Base-by-base conservation (phyloP, 805 yeast genomes). In the Torulaspora maleeae region DNA sequence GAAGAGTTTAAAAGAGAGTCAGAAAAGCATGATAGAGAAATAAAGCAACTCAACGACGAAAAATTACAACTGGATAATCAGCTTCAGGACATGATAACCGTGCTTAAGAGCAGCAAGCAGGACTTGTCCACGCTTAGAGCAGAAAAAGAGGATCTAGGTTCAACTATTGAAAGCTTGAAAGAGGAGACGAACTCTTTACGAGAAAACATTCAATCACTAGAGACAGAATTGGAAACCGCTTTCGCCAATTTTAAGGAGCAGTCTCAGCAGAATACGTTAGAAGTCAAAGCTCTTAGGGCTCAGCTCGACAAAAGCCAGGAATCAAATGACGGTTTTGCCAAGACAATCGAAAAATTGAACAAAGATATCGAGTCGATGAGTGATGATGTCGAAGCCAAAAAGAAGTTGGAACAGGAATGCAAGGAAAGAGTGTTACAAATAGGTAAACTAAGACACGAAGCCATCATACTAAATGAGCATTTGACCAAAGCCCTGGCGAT, bases 381-480 rank as follows among this genome's bases (percentile, higher is more conserved):
- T 22, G 52, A 50, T 19, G 53, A 50, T 8, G 50, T 57, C 4
- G 59, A 48, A 5, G 56, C 48, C 47, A 61, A 46, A 48, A 47
- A 56, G 0, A 71, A 69, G 56, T 71, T 73, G 41, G 85, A 75
- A 59, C 69, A 63, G 43, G 89, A 74, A 60, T 70, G 75, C 36
- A 80, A 72, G 70, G 89, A 75, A 49, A 89, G 87, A 64, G 87
- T 82, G 47, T 69, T 90, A 27, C 76, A 82, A 41, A 79, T 93
- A 41, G 98, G 98, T 1, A 93, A 91, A 61, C 74, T 93, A 40
- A 78, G 97, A 43, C 98, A 91, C 63, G 99, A 93, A 64, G 91
- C 95, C 1, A 91, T 93, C 8, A 86, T 87, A 20, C 69, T 91
- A 47, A 93, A 93, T 63, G 99, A 93, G 61, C 98, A 93, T 67